Evolutionary conservation across 2,329 filamentous ascomycete species (phyloP), one percentile per base, ranked within the genome.

Genomic region (Aaosphaeria pasadenensis): DNA sequence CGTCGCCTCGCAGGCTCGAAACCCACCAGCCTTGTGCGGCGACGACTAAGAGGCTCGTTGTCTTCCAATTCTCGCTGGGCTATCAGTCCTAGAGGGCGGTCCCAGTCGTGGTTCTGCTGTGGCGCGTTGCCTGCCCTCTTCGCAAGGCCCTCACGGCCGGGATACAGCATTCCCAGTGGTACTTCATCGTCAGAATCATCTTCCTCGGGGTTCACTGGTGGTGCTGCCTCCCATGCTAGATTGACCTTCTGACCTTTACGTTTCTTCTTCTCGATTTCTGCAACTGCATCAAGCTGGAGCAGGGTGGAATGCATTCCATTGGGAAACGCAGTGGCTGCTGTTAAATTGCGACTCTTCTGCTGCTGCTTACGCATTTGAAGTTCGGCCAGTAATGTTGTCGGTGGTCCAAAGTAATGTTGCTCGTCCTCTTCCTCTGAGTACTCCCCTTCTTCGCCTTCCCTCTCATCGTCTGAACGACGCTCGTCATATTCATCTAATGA

Each of bases 351-450:
- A 52, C 85, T 78, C 69, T 89, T 91, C 60, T 95, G 86, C 58
- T 96, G 88, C 50, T 89, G 85, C 67, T 99, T 97, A 44, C 94
- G 87, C 54, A 95, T 74, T 66, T 96, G 90, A 6, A 99, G 77
- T 67, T 99, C 94, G 0, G 94, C 94, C 28, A 99, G 81, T 0
- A 99, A 79, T 0, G 94, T 99, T 1, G 91, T 95, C 1, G 94
- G 94, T 4, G 85, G 81, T 1, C 88, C 89, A 45, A 85, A 78
- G 53, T 83, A 86, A 1, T 76, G 60, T 40, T 60, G 54, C 42
- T 63, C 57, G 28, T 58, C 52, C 5, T 56, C 50, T 36, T 75
- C 75, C 7, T 77, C 72, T 1, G 74, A 72, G 17, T 63, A 61
- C 43, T 69, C 62, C 31, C 72, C 65, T 6, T 69, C 67, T 13